These are phyloP conservation scores for Dunaliella primolecta DNA, from an alignment of 139 green algal genomes.

Conservation along the genomic window DNA sequence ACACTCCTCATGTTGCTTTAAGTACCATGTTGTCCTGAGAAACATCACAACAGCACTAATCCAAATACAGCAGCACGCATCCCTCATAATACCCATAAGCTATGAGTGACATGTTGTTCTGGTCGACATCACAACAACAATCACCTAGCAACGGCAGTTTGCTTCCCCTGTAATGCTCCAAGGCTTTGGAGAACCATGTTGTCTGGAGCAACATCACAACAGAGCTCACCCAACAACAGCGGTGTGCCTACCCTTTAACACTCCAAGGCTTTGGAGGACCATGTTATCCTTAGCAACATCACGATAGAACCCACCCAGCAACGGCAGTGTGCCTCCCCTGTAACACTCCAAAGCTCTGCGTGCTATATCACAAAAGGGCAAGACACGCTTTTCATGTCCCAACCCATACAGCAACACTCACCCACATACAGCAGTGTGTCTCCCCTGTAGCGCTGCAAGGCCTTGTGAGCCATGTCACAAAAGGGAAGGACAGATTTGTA, in stretches of 20 bases:
- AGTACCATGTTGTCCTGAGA: too few relatives aligned
- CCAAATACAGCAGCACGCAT: neutral
- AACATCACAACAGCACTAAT: too few relatives aligned
- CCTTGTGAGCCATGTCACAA: slow-evolving; percentile 2
- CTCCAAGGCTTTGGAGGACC: neutral
- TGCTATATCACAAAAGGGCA: neutral
- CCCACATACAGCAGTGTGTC: slow-evolving; percentile 15
- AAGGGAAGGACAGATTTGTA: too few relatives aligned
- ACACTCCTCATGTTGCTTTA: too few relatives aligned
- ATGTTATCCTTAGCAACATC: too few relatives aligned
- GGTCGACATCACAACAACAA: too few relatives aligned
- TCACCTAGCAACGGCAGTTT: neutral
- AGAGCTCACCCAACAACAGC: too few relatives aligned
- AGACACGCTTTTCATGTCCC: too few relatives aligned
- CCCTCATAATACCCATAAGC: neutral
- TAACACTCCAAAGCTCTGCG: neutral
- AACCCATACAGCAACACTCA: too few relatives aligned
- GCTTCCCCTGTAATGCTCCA: neutral
- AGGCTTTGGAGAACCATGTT: neutral
- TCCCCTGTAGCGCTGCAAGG: neutral
- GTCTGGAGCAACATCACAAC: too few relatives aligned
- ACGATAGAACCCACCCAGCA: too few relatives aligned
- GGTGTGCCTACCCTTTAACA: neutral
- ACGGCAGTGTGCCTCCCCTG: slow-evolving; percentile 1
- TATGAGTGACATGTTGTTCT: neutral